A percentile compares a stretch with the other conserved stretches of the same genome.
Evolutionary conservation across 192 early-diverging fungal species (phyloP).

Genomic region (Borealophlyctis nickersoniae): DNA sequence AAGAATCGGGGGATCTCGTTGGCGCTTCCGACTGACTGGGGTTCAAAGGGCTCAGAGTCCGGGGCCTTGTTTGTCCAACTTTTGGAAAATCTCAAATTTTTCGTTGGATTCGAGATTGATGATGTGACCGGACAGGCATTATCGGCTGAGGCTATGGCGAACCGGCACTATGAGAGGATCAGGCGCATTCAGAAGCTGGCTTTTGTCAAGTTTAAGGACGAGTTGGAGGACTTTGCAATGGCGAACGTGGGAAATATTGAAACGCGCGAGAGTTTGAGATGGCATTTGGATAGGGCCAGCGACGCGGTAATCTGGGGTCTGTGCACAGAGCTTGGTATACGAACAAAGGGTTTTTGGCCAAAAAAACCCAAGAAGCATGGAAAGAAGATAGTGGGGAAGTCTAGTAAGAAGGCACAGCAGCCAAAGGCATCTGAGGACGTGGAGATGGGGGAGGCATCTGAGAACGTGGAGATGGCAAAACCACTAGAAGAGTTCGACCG

Average conservation of each 20-base stretch:
- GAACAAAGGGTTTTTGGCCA: too few relatives aligned
- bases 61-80: slow-evolving; percentile 62
- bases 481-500: slow-evolving; percentile 4
- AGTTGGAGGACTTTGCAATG: slow-evolving; percentile 72
- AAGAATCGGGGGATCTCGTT: slow-evolving; percentile 11
- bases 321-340: slow-evolving; percentile 60
- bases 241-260: slow-evolving; percentile 70
- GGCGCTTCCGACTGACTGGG: slow-evolving; percentile 16
- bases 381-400: too few relatives aligned
- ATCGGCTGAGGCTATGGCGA: slow-evolving; percentile 59
- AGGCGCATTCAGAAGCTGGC: slow-evolving; percentile 71
- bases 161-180: slow-evolving; percentile 59
- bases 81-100: slow-evolving; percentile 64
- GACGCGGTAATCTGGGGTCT: slow-evolving; percentile 50
- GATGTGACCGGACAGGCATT: slow-evolving; percentile 77
- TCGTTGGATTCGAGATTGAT: slow-evolving; percentile 77
- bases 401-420: too few relatives aligned
- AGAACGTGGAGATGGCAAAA: slow-evolving; percentile 25
- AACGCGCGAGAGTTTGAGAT: slow-evolving; percentile 37
- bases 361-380: too few relatives aligned
- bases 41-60: slow-evolving; percentile 15
- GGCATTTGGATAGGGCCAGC: slow-evolving; percentile 52
- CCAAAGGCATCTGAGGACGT: too few relatives aligned
- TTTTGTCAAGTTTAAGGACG: slow-evolving; percentile 64
- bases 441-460: too few relatives aligned